A percentile compares a stretch with the other conserved stretches of the same genome.
phyloP scores from a whole-genome alignment of 345 rosid species.

The Firmiana major region DNA sequence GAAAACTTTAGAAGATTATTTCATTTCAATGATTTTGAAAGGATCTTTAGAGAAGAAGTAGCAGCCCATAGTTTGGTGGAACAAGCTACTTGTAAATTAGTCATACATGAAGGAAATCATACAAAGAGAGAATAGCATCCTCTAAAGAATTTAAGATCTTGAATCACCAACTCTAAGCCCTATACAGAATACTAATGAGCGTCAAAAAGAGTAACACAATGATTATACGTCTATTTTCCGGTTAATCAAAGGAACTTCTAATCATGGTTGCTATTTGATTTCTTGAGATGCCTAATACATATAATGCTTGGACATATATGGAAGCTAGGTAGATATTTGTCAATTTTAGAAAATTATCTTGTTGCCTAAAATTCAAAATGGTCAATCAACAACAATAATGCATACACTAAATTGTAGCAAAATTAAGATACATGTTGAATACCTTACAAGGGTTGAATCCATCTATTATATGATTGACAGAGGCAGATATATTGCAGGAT shows the following conservation, averaged over 20 bases:
- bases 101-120: background rate
- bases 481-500: constrained; percentile 53
- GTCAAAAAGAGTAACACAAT: background rate
- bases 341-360: background rate
- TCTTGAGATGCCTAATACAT: background rate
- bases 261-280: background rate
- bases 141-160: background rate
- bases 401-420: background rate
- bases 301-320: background rate
- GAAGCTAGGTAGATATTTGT: background rate
- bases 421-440: constrained; percentile 15
- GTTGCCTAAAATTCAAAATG: background rate
- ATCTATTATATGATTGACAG: constrained; percentile 50
- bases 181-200: background rate
- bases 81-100: background rate
- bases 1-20: background rate
- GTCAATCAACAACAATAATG: background rate
- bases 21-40: background rate
- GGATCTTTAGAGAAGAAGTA: background rate
- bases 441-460: constrained; percentile 64
- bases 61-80: background rate
- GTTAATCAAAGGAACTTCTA: background rate
- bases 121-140: background rate
- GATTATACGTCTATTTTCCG: background rate
- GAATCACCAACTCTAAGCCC: background rate